Conservation (phyloP, 768 basidiomycete genomes). For the Boletus eberwhitei region DNA sequence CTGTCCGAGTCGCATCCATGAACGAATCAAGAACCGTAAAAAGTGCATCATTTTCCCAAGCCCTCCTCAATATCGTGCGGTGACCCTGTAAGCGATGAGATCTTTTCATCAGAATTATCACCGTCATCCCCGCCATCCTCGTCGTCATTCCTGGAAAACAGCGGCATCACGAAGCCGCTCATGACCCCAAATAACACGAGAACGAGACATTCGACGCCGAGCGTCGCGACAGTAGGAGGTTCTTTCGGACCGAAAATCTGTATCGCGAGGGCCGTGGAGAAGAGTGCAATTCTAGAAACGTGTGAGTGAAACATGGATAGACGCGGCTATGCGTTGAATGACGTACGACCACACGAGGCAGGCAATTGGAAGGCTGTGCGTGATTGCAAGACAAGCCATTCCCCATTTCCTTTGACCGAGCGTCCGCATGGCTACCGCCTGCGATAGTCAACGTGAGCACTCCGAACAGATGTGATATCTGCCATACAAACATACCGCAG, state of each 20-base stretch:
- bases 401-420: not conserved
- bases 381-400: slow-evolving; percentile 9
- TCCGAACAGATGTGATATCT: not conserved
- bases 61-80: slow-evolving; percentile 2
- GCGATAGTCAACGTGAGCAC: not conserved
- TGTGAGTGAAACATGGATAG: not conserved
- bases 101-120: not conserved
- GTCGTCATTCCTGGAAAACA: too few species aligned
- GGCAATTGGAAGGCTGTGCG: slow-evolving; percentile 13
- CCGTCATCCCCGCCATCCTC: too few species aligned
- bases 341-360: slow-evolving; percentile 17
- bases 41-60: not conserved
- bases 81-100: not conserved
- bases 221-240: not conserved
- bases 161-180: not conserved
- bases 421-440: not conserved
- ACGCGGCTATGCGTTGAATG: not conserved
- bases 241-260: slow-evolving; percentile 8
- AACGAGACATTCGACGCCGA: slow-evolving; percentile 4
- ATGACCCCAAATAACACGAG: not conserved
- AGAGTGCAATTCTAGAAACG: slow-evolving; percentile 6
- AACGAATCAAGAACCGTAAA: not conserved
- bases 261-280: not conserved
- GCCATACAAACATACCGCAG: slow-evolving; percentile 7
- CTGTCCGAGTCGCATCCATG: not conserved